phyloP scores from a whole-genome alignment of 768 basidiomycete genomes.

The Rhodotorula kratochvilovae region DNA sequence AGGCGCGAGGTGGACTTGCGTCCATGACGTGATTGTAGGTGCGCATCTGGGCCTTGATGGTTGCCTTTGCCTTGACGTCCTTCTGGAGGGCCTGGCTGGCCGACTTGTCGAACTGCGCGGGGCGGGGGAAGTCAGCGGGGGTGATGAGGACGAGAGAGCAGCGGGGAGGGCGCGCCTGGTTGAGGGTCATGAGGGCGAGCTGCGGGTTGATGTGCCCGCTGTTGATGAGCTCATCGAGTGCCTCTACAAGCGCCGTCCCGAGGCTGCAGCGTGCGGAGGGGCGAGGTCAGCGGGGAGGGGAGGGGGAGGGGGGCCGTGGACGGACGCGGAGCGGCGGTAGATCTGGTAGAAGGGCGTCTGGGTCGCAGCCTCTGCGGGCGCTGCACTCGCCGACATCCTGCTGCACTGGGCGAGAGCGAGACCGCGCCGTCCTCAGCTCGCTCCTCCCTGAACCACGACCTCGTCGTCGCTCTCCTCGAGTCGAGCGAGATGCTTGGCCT shows the following conservation, averaged over 20 bases:
- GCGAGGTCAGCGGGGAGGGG: background rate
- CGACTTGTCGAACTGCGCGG: conserved; percentile 83
- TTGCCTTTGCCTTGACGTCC: conserved; percentile 90
- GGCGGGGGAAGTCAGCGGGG: background rate
- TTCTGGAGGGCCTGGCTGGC: conserved; percentile 87
- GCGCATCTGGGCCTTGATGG: conserved; percentile 86
- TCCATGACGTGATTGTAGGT: conserved; percentile 92
- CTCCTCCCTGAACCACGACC: too few relatives aligned
- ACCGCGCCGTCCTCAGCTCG: background rate
- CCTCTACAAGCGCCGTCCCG: conserved; percentile 94
- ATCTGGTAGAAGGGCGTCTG: conserved; percentile 79
- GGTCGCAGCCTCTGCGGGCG: conserved; percentile 8
- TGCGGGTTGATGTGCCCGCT: conserved; percentile 95
- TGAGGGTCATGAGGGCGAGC: conserved; percentile 95
- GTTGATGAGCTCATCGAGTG: conserved; percentile 95
- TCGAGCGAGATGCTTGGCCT: too few relatives aligned
- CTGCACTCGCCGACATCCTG: background rate
- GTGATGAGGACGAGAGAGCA: background rate
- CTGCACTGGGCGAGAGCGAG: background rate
- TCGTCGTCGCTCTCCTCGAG: background rate
- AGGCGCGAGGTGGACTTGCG: conserved; percentile 15
- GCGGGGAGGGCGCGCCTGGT: conserved; percentile 62
- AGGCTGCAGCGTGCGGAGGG: conserved; percentile 56
- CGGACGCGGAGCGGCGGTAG: conserved; percentile 84
- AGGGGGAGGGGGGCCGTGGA: conserved; percentile 37